A percentile compares a stretch with the other conserved stretches of the same genome.
phyloP scores from a whole-genome alignment of 805 yeast species.

The Metschnikowia aberdeeniae region DNA sequence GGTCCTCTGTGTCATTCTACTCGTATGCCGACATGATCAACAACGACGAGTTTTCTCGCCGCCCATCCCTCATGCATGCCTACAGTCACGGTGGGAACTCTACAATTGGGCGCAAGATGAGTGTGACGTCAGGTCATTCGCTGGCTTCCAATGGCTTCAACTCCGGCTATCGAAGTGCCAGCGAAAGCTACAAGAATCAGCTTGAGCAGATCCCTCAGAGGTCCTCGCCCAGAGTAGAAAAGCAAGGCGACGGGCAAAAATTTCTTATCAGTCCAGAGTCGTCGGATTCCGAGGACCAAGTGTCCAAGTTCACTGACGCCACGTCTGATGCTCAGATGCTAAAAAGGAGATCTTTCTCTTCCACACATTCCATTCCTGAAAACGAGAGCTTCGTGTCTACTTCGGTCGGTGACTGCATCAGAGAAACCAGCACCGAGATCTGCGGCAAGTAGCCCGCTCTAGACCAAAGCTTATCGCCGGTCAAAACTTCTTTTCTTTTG shows the following conservation, averaged over 20 bases:
- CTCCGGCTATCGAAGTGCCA: conserved; percentile 2
- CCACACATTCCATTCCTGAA: conserved; percentile 19
- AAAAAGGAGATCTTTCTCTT: conserved; percentile 16
- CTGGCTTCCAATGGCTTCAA: conserved; percentile 5
- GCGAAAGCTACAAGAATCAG: conserved; percentile 14
- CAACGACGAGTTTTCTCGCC: conserved; percentile 60
- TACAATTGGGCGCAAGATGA: conserved; percentile 20
- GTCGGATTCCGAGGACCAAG: conserved; percentile 21
- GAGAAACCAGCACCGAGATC: conserved; percentile 37
- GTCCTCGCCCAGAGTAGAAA: background rate
- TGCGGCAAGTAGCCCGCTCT: conserved; percentile 19
- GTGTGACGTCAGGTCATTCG: conserved; percentile 16
- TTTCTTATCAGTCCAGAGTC: conserved; percentile 26
- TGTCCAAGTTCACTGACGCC: conserved; percentile 6
- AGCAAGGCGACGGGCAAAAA: conserved; percentile 7
- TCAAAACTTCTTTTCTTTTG: conserved; percentile 2
- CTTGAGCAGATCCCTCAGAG: conserved; percentile 7
- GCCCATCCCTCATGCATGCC: conserved; percentile 51
- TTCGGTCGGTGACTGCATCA: conserved; percentile 38
- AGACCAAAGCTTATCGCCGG: background rate
- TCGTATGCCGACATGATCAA: conserved; percentile 78
- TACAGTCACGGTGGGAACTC: conserved; percentile 34
- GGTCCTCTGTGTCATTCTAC: conserved; percentile 49
- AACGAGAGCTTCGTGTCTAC: conserved; percentile 36
- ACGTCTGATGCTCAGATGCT: conserved; percentile 5